Evolutionary conservation across 2,329 filamentous ascomycete species (phyloP), one percentile per base, ranked within the genome.

Genomic region (Penicillium paneum): DNA sequence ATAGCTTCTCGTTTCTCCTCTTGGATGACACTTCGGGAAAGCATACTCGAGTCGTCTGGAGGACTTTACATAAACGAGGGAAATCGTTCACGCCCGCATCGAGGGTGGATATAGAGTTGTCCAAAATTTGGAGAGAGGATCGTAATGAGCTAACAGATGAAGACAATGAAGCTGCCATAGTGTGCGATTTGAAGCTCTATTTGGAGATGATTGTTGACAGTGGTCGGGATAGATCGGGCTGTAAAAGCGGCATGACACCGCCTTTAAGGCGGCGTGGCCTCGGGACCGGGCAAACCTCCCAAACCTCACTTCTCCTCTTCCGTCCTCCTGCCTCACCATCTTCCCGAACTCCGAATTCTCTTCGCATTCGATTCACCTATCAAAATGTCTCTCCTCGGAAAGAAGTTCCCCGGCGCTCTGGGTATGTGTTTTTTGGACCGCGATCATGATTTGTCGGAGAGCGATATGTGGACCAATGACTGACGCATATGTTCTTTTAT

Each of bases 341-440:
- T 59, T 60, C 61, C 57, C 59, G 59, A 61, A 61, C 57, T 61
- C 52, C 61, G 60, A 66, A 62, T 61, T 60, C 54, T 53, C 58
- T 63, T 61, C 63, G 54, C 61, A 63, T 63, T 66, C 63, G 55
- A 63, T 65, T 52, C 65, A 72, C 67, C 68, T 72, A 70, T 74
- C 81, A 88, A 79, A 70, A 90, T 91, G 88, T 84, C 83, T 79
- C 84, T 87, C 79, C 82, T 92, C 77, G 86, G 87, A 75, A 92
- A 91, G 83, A 92, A 91, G 82, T 93, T 90, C 80, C 85, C 86
- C 69, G 82, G 84, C 73, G 88, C 88, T 67, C 78, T 92, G 76
- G 80, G 89, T 93, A 84, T 71, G 89, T 86, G 38, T 19, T 43
- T 32, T 26, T 39, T 19, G 15, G 31, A 55, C 66, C 55, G 53